Evolutionary conservation across 192 early-diverging fungal genomes (phyloP).

Genomic region (Mortierella alpina): DNA sequence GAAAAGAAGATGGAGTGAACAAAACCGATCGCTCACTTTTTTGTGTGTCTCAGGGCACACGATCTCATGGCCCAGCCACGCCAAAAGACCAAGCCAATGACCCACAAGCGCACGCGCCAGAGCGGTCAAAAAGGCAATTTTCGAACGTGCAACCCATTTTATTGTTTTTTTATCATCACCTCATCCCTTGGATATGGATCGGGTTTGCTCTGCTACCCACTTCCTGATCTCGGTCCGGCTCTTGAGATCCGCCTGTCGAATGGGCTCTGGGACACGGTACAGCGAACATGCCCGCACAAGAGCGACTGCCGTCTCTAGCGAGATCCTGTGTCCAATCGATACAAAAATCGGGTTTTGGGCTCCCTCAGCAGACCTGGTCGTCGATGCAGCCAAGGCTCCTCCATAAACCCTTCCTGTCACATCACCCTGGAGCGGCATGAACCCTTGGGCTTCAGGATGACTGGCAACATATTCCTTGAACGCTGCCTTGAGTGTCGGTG

Average conservation of each 20-base stretch:
- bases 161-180: not conserved
- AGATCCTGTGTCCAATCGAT: slow-evolving; percentile 82
- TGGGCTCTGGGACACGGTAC: slow-evolving; percentile 89
- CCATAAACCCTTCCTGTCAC: slow-evolving; percentile 62
- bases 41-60: not conserved
- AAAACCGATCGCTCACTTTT: not conserved
- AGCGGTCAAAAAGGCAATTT: slow-evolving; percentile 10
- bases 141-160: no score
- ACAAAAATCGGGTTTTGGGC: slow-evolving; percentile 87
- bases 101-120: not conserved
- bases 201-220: slow-evolving; percentile 17
- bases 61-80: no score
- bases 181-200: not conserved
- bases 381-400: slow-evolving; percentile 42
- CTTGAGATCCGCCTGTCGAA: slow-evolving; percentile 83
- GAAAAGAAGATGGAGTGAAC: not conserved
- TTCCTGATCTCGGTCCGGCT: slow-evolving; percentile 66
- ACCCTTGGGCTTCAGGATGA: slow-evolving; percentile 32
- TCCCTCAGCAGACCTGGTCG: slow-evolving; percentile 3
- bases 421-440: slow-evolving; percentile 57
- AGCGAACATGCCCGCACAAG: slow-evolving; percentile 72
- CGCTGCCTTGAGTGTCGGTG: slow-evolving; percentile 59
- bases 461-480: slow-evolving; percentile 24
- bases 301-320: slow-evolving; percentile 73
- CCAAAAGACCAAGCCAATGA: no score